phyloP scores from a whole-genome alignment of 1,284 basidiomycete species.

The Ganoderma meredithae region DNA sequence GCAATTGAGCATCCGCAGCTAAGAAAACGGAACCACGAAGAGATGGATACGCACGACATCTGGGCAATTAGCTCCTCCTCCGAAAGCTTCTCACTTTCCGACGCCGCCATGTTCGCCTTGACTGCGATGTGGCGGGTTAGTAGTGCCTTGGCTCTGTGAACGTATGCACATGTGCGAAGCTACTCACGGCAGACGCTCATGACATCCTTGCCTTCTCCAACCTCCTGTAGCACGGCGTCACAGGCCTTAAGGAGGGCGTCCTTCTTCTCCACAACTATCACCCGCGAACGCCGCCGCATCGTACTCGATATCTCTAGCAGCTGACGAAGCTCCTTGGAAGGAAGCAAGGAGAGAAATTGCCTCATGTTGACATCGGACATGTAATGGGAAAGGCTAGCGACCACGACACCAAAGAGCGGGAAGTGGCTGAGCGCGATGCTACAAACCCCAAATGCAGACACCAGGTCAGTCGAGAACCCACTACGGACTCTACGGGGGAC shows the following conservation, averaged over 20 bases:
- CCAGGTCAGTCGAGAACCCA: background rate
- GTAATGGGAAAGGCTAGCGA: background rate
- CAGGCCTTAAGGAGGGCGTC: constrained; percentile 25
- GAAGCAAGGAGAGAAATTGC: background rate
- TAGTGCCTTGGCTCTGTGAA: no score
- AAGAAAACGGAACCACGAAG: background rate
- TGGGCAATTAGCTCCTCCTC: constrained; percentile 14
- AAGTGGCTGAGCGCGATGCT: background rate
- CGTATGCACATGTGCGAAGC: background rate
- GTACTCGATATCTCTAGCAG: constrained; percentile 21
- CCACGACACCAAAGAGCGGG: background rate
- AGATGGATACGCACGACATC: constrained; percentile 5
- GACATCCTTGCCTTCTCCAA: constrained; percentile 40
- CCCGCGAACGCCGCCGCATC: constrained; percentile 15
- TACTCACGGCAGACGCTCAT: constrained; percentile 40
- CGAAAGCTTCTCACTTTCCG: background rate
- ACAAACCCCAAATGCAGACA: background rate
- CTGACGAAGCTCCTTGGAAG: background rate
- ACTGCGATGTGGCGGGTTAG: background rate
- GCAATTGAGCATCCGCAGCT: background rate
- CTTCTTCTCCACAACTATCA: constrained; percentile 29
- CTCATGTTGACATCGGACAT: background rate
- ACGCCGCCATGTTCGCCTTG: constrained; percentile 14
- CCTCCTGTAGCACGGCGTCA: constrained; percentile 32
- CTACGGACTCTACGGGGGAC: background rate